Evolutionary conservation across 176 grass and related monocot genomes (phyloP), one percentile per base, ranked within the genome.

Genomic region (Triticum dicoccoides): DNA sequence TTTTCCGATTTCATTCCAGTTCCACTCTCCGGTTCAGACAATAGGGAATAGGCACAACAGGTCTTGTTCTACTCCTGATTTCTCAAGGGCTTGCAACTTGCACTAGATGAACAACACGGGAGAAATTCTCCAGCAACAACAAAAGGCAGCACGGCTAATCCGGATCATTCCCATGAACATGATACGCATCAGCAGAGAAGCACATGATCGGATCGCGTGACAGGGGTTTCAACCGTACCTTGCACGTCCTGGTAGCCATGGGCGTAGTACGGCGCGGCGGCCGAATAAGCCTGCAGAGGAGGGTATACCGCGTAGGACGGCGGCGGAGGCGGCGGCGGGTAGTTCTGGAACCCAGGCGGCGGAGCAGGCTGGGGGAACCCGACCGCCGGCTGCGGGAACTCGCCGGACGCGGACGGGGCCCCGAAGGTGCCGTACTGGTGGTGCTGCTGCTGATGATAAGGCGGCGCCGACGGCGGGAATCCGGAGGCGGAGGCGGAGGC

Each of bases 371-470:
- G 90, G n/a, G 96, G 96, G 47, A 92, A 88, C 3, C 96, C 96
- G 69, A 98, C 89, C 56, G 89, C 93, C 39, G 89, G 93, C 71
- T 88, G 93, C 81, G 63, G 88, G 80, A 80, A 87, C 64, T 83
- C 77, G 20, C 67, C 61, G n/a, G 82, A 18, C 33, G 68, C 73
- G 69, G 88, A 80, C 47, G 85, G 70, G 69, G 81, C 12, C 0
- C 65, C 84, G 83, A 98, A 98, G 44, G 96, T 95, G 37, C 96
- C 96, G 84, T 98, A 98, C 79, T 90, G 93, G 10, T 86, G 69
- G 20, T 83, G 80, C 11, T 72, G 77, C 41, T 61, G 68, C 23
- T 25, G 86, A 32, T 76, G 62, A 9, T 62, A 69, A 39, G 80
- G 80, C 11, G 92, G 77, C 9, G 88, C 79, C n/a, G 88, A 83